A percentile compares a stretch with the other conserved stretches of the same genome.
Evolutionary conservation across 352 stramenopile species (phyloP).

Genomic region (Pythium aphanidermatum): DNA sequence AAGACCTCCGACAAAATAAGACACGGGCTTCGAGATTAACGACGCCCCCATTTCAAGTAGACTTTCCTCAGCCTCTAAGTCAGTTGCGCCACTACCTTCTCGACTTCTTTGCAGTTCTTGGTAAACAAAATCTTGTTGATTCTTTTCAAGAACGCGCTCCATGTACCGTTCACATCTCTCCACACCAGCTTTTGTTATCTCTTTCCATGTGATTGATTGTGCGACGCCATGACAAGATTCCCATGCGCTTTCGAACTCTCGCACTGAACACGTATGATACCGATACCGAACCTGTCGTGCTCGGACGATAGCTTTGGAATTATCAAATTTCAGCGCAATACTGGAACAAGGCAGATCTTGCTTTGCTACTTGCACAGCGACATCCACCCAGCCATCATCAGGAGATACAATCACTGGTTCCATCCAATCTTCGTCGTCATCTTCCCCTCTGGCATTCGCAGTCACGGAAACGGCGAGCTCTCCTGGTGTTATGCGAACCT

Average conservation of each 20-base stretch:
- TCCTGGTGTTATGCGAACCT: constrained; percentile 12
- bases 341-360: no score
- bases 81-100: constrained; percentile 17
- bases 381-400: constrained; percentile 43
- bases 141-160: constrained; percentile 30
- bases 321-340: constrained; percentile 53
- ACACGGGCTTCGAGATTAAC: constrained; percentile 56
- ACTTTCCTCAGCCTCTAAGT: constrained; percentile 14
- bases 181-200: constrained; percentile 27
- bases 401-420: constrained; percentile 35
- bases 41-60: constrained; percentile 45
- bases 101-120: constrained; percentile 29
- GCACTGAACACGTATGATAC: constrained; percentile 10
- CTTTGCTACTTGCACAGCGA: no score
- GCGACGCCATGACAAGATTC: constrained; percentile 55
- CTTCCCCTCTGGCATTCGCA: constrained; percentile 1
- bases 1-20: constrained; percentile 54
- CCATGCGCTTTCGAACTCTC: constrained; percentile 43
- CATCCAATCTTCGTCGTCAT: constrained; percentile 25
- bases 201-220: constrained; percentile 73
- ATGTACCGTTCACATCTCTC: constrained; percentile 39
- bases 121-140: constrained; percentile 36
- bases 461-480: constrained; percentile 6
- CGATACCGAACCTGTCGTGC: constrained; percentile 52
- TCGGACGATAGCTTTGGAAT: constrained; percentile 59